Evolutionary conservation across 2,329 filamentous ascomycete species (phyloP).

Genomic region (Exophiala sp.): DNA sequence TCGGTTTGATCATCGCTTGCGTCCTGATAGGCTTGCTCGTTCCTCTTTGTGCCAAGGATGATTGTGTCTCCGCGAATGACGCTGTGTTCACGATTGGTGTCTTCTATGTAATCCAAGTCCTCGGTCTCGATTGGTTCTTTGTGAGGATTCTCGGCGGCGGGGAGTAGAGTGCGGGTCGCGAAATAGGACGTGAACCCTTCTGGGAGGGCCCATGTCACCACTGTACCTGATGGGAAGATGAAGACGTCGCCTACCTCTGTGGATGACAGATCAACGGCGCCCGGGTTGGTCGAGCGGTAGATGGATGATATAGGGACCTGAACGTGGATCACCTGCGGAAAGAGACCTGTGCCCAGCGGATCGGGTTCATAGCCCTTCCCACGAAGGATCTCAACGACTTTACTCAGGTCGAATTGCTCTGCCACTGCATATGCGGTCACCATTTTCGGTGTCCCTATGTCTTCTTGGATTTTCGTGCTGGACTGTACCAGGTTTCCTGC

Average conservation of each 20-base stretch:
- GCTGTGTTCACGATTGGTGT: slow-evolving; percentile 68
- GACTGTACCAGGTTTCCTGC: slow-evolving; percentile 50
- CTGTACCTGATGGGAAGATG: slow-evolving; percentile 88
- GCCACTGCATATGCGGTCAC: slow-evolving; percentile 66
- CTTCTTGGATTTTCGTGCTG: slow-evolving; percentile 37
- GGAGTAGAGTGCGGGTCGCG: slow-evolving; percentile 68
- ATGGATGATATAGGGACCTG: slow-evolving; percentile 47
- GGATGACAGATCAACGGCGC: slow-evolving; percentile 36
- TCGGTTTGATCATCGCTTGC: slow-evolving; percentile 24
- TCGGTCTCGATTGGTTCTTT: slow-evolving; percentile 73
- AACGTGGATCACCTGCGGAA: slow-evolving; percentile 64
- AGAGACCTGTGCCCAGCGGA: slow-evolving; percentile 59
- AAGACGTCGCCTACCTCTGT: slow-evolving; percentile 76
- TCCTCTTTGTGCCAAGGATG: slow-evolving; percentile 71
- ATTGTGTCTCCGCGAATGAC: slow-evolving; percentile 84
- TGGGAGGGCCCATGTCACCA: slow-evolving; percentile 87
- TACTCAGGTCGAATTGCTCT: slow-evolving; percentile 61
- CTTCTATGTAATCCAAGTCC: slow-evolving; percentile 81
- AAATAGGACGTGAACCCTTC: slow-evolving; percentile 67
- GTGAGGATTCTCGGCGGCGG: slow-evolving; percentile 73
- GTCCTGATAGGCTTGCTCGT: slow-evolving; percentile 7
- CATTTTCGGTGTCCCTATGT: slow-evolving; percentile 39
- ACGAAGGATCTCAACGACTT: slow-evolving; percentile 56
- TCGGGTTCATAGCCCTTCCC: slow-evolving; percentile 61
- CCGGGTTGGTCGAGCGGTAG: slow-evolving; percentile 41